These are phyloP conservation scores for Paralagenidium karlingii DNA, from an alignment of 352 stramenopile species.

Conservation along the genomic window DNA sequence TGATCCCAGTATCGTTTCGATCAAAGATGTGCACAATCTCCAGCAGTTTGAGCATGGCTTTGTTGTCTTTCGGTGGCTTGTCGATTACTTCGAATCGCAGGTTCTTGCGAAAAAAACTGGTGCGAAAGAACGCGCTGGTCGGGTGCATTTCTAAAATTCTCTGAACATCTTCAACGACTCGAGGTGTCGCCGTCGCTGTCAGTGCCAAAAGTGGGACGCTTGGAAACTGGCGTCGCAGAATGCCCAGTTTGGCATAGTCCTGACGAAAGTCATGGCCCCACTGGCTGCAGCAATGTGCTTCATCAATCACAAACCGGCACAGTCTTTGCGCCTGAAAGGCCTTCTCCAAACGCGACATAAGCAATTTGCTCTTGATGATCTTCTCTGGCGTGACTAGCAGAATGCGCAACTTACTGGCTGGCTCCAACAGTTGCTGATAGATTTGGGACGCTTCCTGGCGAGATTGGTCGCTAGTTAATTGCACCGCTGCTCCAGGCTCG, in stretches of 20 bases:
- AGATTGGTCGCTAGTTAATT: conserved; percentile 42
- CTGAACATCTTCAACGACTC: conserved; percentile 64
- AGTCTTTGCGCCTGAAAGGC: conserved; percentile 18
- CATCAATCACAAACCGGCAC: conserved; percentile 89
- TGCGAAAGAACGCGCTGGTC: conserved; percentile 80
- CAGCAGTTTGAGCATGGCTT: conserved; percentile 16
- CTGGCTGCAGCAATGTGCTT: conserved; percentile 76
- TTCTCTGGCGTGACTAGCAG: conserved; percentile 90
- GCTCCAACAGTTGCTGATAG: conserved; percentile 76
- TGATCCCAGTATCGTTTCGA: conserved; percentile 70
- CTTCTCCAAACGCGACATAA: conserved; percentile 85
- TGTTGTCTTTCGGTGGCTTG: conserved; percentile 30
- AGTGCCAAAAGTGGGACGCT: conserved; percentile 82
- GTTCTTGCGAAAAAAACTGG: conserved; percentile 85
- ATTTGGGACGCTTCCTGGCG: conserved; percentile 37
- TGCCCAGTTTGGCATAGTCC: conserved; percentile 89
- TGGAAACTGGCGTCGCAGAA: conserved; percentile 84
- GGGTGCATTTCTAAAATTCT: conserved; percentile 46
- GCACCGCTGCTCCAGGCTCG: conserved; percentile 24
- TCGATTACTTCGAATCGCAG: conserved; percentile 81
- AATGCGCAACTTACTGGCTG: conserved; percentile 53
- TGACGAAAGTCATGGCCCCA: conserved; percentile 79
- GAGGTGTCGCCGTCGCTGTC: conserved; percentile 76
- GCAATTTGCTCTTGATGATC: conserved; percentile 76
- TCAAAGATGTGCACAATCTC: conserved; percentile 46